phyloP scores from a whole-genome alignment of 495 filamentous ascomycete species.

The Lophium mytilinum region DNA sequence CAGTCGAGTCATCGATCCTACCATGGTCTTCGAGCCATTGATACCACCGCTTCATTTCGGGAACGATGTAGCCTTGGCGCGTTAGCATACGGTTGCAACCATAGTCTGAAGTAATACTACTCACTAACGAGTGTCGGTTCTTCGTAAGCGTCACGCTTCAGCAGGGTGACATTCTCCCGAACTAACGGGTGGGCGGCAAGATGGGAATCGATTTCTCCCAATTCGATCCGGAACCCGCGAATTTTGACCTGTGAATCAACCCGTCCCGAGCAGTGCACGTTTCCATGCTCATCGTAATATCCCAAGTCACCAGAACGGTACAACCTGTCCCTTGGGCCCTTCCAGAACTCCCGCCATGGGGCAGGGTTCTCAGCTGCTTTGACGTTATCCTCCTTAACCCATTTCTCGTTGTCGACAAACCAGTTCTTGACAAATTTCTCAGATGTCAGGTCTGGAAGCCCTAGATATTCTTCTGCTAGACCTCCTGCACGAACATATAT shows the following conservation, averaged over 20 bases:
- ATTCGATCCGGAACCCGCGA: conserved; percentile 88
- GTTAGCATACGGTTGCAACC: not conserved
- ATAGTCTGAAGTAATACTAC: not conserved
- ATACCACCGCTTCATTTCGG: conserved; percentile 65
- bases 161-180: conserved; percentile 78
- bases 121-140: conserved; percentile 72
- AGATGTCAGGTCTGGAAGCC: conserved; percentile 58
- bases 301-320: conserved; percentile 82
- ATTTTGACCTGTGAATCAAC: conserved; percentile 93
- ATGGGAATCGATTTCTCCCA: conserved; percentile 87
- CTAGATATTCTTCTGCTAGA: conserved; percentile 81
- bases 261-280: conserved; percentile 52
- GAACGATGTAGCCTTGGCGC: conserved; percentile 63
- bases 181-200: conserved; percentile 71
- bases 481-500: conserved; percentile 84
- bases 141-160: conserved; percentile 81
- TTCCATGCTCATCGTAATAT: conserved; percentile 61
- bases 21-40: conserved; percentile 54
- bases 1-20: conserved; percentile 39
- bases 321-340: conserved; percentile 77
- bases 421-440: conserved; percentile 83
- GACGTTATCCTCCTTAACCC: conserved; percentile 55
- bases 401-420: conserved; percentile 71
- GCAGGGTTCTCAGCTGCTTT: conserved; percentile 42
- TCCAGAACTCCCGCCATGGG: conserved; percentile 72